A percentile compares a stretch with the other conserved stretches of the same genome.
phyloP scores from a whole-genome alignment of 129 eudicot genomes.

The Helianthus tuberosus region DNA sequence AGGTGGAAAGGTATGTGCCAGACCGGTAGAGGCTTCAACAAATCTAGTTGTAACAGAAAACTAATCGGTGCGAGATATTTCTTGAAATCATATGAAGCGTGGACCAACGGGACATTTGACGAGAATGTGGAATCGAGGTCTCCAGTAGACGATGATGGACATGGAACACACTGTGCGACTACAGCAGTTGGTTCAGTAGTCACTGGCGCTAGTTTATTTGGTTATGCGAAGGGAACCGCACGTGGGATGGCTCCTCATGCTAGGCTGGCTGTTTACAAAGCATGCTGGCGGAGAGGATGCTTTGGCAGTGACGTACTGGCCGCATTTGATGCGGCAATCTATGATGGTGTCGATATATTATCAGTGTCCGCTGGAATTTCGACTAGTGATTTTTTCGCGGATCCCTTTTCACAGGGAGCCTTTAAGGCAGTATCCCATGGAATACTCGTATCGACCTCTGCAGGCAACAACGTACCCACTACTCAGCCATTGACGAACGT shows the following conservation, averaged over 20 bases:
- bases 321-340: constrained; percentile 57
- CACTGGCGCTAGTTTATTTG: constrained; percentile 61
- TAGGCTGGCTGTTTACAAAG: constrained; percentile 71
- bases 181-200: constrained; percentile 73
- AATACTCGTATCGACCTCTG: constrained; percentile 61
- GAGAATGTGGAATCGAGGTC: constrained; percentile 63
- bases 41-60: constrained; percentile 64
- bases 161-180: constrained; percentile 72
- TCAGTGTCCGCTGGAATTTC: constrained; percentile 17
- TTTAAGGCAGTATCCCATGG: constrained; percentile 56
- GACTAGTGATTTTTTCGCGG: too few relatives aligned
- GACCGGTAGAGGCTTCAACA: constrained; percentile 40
- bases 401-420: too few relatives aligned
- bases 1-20: constrained; percentile 79
- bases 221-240: constrained; percentile 73
- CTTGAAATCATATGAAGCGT: constrained; percentile 57
- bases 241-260: constrained; percentile 76
- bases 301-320: constrained; percentile 63
- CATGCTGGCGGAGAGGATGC: constrained; percentile 71
- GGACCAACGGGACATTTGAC: constrained; percentile 53
- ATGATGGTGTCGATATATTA: constrained; percentile 66
- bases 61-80: constrained; percentile 76
- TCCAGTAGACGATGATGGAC: constrained; percentile 77
- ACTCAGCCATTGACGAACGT: constrained; percentile 34
- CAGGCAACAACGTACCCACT: constrained; percentile 61